Percentiles rank a stretch among this genome's conserved stretches.
Evolutionary conservation across 352 stramenopile species (phyloP).

Genomic region (Phytophthora agathidicida): DNA sequence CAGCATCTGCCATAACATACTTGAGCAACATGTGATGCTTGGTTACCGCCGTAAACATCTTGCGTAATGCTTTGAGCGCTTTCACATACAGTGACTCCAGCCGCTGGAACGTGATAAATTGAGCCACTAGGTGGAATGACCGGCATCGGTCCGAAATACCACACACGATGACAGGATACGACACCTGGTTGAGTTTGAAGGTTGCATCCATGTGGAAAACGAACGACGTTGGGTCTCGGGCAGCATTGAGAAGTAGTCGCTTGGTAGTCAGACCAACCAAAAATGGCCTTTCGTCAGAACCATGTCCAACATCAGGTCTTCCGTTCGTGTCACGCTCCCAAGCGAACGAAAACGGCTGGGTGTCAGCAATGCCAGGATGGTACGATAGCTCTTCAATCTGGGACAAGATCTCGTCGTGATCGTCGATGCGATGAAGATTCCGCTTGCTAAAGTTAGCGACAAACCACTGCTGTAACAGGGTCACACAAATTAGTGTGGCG

Average conservation of each 20-base stretch:
- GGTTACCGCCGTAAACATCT: neutral
- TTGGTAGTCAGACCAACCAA: constrained; percentile 5
- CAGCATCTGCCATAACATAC: neutral
- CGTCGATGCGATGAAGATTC: too few relatives aligned
- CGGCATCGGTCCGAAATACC: constrained; percentile 18
- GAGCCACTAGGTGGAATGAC: constrained; percentile 16
- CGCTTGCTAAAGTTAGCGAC: too few relatives aligned
- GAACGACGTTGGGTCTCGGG: neutral
- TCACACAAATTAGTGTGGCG: too few relatives aligned
- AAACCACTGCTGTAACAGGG: too few relatives aligned
- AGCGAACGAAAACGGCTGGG: neutral
- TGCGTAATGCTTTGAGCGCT: neutral
- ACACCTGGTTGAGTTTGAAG: constrained; percentile 22
- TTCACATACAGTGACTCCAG: neutral
- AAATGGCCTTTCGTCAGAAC: constrained; percentile 5
- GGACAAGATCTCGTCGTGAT: too few relatives aligned
- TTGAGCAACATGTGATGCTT: neutral
- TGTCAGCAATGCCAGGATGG: neutral
- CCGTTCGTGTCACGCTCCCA: neutral
- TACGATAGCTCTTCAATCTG: neutral
- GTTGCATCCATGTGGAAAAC: constrained; percentile 25
- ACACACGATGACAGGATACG: constrained; percentile 17
- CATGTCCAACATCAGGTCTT: neutral
- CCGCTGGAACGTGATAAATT: constrained; percentile 11
- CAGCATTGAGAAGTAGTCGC: neutral